Percentiles rank a stretch among this genome's conserved stretches.
phyloP scores from a whole-genome alignment of 2,329 filamentous ascomycete genomes.

The Alternaria incomplexa region DNA sequence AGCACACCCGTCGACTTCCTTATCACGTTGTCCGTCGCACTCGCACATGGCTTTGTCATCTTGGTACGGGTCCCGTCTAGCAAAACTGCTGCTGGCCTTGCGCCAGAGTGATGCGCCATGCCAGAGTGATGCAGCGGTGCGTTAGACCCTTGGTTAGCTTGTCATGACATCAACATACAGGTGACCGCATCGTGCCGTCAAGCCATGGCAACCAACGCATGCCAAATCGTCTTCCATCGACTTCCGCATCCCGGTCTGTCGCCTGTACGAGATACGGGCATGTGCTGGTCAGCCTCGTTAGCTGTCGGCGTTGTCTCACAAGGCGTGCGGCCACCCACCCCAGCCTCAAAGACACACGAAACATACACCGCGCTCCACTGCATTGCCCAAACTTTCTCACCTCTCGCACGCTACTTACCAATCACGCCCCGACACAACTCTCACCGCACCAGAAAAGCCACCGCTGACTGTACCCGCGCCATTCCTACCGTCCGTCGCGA shows the following conservation, averaged over 20 bases:
- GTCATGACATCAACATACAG: conserved; percentile 31
- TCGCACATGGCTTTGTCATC: neutral
- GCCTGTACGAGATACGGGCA: conserved; percentile 6
- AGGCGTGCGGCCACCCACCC: neutral
- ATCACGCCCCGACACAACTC: conserved; percentile 1
- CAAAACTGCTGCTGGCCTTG: conserved; percentile 4
- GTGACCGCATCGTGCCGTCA: conserved; percentile 11
- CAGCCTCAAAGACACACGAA: conserved; percentile 21
- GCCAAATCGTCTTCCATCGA: neutral
- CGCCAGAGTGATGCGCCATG: conserved; percentile 15
- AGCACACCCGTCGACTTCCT: neutral
- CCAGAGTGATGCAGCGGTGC: conserved; percentile 19
- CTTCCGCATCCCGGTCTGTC: neutral
- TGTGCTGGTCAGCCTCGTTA: conserved; percentile 2
- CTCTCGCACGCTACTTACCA: conserved; percentile 3
- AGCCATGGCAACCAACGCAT: neutral
- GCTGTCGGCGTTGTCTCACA: neutral
- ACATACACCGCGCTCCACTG: conserved; percentile 13
- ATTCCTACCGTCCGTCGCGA: neutral
- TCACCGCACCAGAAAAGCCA: neutral
- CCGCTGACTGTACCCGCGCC: conserved; percentile 12
- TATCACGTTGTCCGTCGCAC: conserved; percentile 1
- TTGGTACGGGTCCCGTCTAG: neutral
- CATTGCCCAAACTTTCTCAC: conserved; percentile 2
- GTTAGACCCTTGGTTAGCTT: conserved; percentile 18